Evolutionary conservation across 495 filamentous ascomycete species (phyloP).

Genomic region (Penicilliopsis zonata): DNA sequence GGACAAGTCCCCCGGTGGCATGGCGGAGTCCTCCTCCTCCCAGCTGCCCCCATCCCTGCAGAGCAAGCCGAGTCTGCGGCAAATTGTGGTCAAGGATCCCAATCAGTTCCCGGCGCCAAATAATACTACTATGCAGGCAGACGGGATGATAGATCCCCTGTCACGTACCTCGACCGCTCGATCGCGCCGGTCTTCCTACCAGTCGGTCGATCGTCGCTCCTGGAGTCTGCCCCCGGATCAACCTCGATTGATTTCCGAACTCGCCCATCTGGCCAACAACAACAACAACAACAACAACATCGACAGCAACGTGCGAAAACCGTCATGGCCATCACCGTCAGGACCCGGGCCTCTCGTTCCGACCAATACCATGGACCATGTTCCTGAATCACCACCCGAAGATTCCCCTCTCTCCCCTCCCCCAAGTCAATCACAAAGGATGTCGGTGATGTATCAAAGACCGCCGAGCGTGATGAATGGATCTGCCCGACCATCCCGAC

Average conservation of each 20-base stretch:
- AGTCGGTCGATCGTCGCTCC: background rate
- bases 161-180: no score
- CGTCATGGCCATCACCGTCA: background rate
- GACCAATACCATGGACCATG: conserved; percentile 6
- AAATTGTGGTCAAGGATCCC: conserved; percentile 36
- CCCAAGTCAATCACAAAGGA: conserved; percentile 14
- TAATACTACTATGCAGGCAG: no score
- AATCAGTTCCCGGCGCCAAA: conserved; percentile 50
- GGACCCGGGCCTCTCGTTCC: conserved; percentile 4
- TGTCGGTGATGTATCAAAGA: conserved; percentile 10
- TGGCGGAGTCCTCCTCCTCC: conserved; percentile 22
- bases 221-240: no score
- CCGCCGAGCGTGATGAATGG: conserved; percentile 7
- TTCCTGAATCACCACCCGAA: no score
- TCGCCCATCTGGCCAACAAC: no score
- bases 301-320: background rate
- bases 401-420: no score
- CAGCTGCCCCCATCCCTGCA: conserved; percentile 32
- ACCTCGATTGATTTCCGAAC: no score
- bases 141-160: no score
- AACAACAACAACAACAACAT: no score
- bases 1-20: conserved; percentile 30
- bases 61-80: conserved; percentile 19
- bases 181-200: conserved; percentile 2
- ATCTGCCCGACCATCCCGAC: conserved; percentile 8